phyloP scores from a whole-genome alignment of 2,329 filamentous ascomycete species.

The Apiospora sp. region DNA sequence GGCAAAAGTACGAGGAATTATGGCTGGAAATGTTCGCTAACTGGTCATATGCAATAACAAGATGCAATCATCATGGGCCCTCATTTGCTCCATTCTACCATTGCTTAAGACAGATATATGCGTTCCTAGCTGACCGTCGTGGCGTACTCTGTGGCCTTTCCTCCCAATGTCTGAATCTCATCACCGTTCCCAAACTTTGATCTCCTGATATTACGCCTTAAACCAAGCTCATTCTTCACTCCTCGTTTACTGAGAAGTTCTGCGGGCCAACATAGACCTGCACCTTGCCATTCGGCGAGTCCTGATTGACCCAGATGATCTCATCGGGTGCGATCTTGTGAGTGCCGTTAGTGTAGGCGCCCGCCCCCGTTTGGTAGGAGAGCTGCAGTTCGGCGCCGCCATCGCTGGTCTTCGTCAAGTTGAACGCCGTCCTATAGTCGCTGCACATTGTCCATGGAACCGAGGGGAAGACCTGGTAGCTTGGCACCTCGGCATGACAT shows the following conservation, averaged over 20 bases:
- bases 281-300: slow-evolving; percentile 33
- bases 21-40: too few relatives aligned
- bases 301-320: slow-evolving; percentile 33
- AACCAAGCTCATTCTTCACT: not conserved
- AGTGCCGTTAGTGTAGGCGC: slow-evolving; percentile 22
- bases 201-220: not conserved
- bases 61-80: not conserved
- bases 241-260: slow-evolving; percentile 30
- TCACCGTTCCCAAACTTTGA: not conserved
- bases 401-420: slow-evolving; percentile 29
- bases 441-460: slow-evolving; percentile 31
- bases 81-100: not conserved
- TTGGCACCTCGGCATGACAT: slow-evolving; percentile 29
- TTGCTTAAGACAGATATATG: not conserved
- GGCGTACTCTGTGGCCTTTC: too few relatives aligned
- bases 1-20: not conserved
- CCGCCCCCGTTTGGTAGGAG: slow-evolving; percentile 27
- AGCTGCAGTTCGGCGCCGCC: slow-evolving; percentile 33
- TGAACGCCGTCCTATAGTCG: slow-evolving; percentile 32
- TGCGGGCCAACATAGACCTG: slow-evolving; percentile 32
- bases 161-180: not conserved
- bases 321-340: slow-evolving; percentile 30
- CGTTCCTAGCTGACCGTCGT: too few relatives aligned
- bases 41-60: too few relatives aligned
- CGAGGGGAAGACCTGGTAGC: slow-evolving; percentile 32